phyloP scores from a whole-genome alignment of 192 early-diverging fungal species.

The Dissophora globulifera region DNA sequence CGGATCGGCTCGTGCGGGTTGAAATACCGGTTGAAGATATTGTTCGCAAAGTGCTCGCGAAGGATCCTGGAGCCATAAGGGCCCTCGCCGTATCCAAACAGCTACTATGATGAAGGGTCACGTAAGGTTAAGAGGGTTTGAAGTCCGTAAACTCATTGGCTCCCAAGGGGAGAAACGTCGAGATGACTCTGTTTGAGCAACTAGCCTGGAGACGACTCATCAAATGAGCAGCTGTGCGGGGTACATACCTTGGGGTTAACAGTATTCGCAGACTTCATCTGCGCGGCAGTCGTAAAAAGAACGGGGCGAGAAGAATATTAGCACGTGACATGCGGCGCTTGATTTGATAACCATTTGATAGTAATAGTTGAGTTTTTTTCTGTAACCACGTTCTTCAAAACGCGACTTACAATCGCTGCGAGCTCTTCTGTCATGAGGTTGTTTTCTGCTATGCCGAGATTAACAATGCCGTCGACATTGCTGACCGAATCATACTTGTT shows the following conservation, averaged over 20 bases:
- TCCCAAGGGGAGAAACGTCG: too few relatives aligned
- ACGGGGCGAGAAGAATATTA: too few relatives aligned
- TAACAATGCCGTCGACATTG: slow-evolving; percentile 81
- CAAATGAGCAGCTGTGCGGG: too few relatives aligned
- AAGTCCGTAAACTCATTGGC: too few relatives aligned
- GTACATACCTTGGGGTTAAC: slow-evolving; percentile 35
- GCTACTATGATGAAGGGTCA: too few relatives aligned
- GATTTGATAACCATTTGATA: too few relatives aligned
- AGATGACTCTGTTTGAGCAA: too few relatives aligned
- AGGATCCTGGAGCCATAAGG: slow-evolving; percentile 67
- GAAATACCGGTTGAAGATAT: slow-evolving; percentile 75
- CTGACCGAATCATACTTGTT: slow-evolving; percentile 37
- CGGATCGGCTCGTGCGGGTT: slow-evolving; percentile 55
- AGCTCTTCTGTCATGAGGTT: slow-evolving; percentile 67
- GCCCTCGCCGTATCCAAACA: slow-evolving; percentile 53
- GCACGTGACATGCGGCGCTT: too few relatives aligned
- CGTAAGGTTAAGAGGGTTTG: not conserved
- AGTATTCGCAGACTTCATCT: slow-evolving; percentile 24
- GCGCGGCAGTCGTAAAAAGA: too few relatives aligned
- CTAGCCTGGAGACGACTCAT: too few relatives aligned
- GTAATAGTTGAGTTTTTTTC: too few relatives aligned
- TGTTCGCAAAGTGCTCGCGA: slow-evolving; percentile 66
- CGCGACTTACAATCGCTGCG: slow-evolving; percentile 61
- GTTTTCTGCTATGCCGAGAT: slow-evolving; percentile 86
- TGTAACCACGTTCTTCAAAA: too few relatives aligned